Base-by-base conservation (phyloP, 2,329 filamentous ascomycete genomes). In the Nothomitra cinnamomea region DNA sequence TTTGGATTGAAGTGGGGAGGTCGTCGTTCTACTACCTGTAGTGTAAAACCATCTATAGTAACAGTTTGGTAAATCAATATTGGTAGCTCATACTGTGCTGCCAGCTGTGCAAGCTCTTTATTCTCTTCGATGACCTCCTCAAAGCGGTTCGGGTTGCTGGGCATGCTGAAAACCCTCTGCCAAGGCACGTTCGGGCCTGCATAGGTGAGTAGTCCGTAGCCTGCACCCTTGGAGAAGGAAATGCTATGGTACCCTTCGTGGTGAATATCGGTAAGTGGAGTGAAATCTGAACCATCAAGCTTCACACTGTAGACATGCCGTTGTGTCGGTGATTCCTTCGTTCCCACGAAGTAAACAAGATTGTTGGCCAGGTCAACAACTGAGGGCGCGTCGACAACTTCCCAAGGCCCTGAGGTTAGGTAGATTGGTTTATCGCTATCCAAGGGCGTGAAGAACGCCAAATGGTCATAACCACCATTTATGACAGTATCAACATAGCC, bases 401-500 rank as follows among this genome's bases (percentile, higher is more conserved):
- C 94, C 89, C 90, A 98, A 32, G 83, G 66, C 3, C 92, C 92
- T 38, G 84, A 81, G 0, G 92, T 98, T 41, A 98, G 78, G 73
- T 94, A 79, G 48, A 86, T 70, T 4, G 92, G 89, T n/a, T 85
- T 72, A 0, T 84, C 72, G 60, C 82, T 89, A 60, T 96, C 85
- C 52, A 96, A 68, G 1, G 92, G 90, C 0, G 83, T 82, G 64
- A 95, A 98, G 69, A 96, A 96, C 0, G 85, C 92, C 51, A 98
- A 71, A 61, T 98, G 92, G 60, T 96, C 87, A 60, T 85, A 87
- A 54, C 88, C 83, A 19, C 94, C 78, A 62, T 94, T 75, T 54
- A 96, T 84, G 56, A 96, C 72, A 0, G 85, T 88, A 66, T 98
- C 92, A 57, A 98, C 82, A 62, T 98, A 98, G 21, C 92, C 92